Conservation (phyloP, 2,329 filamentous ascomycete genomes). For the Alternaria arborescens region DNA sequence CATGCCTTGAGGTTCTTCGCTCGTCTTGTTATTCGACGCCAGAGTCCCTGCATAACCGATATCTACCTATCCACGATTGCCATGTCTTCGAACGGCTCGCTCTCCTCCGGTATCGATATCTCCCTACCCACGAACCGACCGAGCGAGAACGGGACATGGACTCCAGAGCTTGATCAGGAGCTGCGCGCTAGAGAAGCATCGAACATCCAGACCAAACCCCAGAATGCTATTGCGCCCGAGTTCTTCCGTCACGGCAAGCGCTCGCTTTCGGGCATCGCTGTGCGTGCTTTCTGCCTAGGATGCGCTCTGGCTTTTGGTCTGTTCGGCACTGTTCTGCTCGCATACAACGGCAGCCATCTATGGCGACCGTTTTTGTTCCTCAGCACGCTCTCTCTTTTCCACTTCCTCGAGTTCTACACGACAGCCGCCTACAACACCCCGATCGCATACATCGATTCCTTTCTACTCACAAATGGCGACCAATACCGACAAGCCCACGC, state of each 20-base stretch:
- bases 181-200: conserved; percentile 37
- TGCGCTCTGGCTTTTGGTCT: conserved; percentile 47
- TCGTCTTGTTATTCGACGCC: background rate
- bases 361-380: conserved; percentile 73
- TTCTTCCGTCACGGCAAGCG: conserved; percentile 55
- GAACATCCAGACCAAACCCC: conserved; percentile 24
- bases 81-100: conserved; percentile 39
- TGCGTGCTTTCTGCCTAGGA: conserved; percentile 58
- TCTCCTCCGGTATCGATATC: conserved; percentile 37
- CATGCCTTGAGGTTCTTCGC: conserved; percentile 13
- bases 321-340: conserved; percentile 38
- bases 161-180: conserved; percentile 37
- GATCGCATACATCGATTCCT: conserved; percentile 75
- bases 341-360: conserved; percentile 51
- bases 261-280: conserved; percentile 57
- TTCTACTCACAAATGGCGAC: conserved; percentile 85
- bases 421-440: conserved; percentile 85
- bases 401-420: conserved; percentile 95
- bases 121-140: conserved; percentile 43
- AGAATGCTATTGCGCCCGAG: conserved; percentile 34
- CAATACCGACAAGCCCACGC: conserved; percentile 85
- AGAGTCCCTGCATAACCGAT: conserved; percentile 5
- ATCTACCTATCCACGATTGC: conserved; percentile 2
- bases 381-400: conserved; percentile 76
- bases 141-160: conserved; percentile 32